A percentile compares a stretch with the other conserved stretches of the same genome.
phyloP scores from a whole-genome alignment of 495 filamentous ascomycete genomes.

The Elasticomyces elasticus region DNA sequence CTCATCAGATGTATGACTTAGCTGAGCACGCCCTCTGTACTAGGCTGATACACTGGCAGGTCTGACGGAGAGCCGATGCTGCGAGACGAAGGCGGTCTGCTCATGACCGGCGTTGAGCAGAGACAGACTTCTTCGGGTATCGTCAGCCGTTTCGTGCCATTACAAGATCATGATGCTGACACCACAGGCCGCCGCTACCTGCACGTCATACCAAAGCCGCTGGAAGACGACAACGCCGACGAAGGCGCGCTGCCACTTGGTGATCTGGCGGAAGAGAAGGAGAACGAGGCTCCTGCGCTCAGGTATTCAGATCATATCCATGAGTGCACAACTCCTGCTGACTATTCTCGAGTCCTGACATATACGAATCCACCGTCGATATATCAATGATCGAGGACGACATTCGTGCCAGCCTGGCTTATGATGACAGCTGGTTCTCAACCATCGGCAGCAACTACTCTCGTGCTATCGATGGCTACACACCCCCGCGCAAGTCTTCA shows the following conservation, averaged over 20 bases:
- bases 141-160: not conserved
- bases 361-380: conserved; percentile 14
- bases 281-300: not conserved
- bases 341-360: not conserved
- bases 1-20: too few relatives aligned
- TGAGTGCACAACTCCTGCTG: too few relatives aligned
- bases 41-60: not conserved
- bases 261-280: not conserved
- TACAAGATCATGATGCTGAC: not conserved
- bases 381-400: conserved; percentile 12
- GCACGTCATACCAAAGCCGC: not conserved
- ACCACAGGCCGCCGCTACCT: not conserved
- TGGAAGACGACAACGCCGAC: not conserved
- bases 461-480: not conserved
- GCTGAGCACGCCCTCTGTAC: too few relatives aligned
- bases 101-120: conserved; percentile 10
- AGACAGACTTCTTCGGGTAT: conserved; percentile 10
- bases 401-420: not conserved
- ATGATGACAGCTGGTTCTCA: conserved; percentile 4
- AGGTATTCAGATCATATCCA: not conserved
- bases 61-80: not conserved
- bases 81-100: conserved; percentile 14
- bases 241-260: not conserved
- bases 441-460: not conserved
- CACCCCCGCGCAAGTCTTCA: not conserved